phyloP scores from a whole-genome alignment of 2,329 filamentous ascomycete genomes.

The Phaeoacremonium minimum region DNA sequence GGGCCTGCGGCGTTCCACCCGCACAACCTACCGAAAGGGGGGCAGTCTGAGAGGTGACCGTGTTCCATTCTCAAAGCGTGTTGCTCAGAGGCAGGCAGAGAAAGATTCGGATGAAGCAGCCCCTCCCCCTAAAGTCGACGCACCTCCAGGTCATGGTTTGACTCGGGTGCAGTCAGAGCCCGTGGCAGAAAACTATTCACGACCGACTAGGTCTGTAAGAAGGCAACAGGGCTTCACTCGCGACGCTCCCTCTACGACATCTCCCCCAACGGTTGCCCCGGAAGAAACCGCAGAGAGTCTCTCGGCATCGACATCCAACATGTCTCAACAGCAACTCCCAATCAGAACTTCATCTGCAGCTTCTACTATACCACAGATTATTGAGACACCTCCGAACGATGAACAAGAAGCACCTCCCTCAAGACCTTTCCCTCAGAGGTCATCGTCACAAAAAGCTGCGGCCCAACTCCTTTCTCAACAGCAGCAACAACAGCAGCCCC shows the following conservation, averaged over 20 bases:
- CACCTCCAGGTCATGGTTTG: conserved; percentile 47
- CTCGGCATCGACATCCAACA: not conserved
- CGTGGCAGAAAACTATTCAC: conserved; percentile 57
- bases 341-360: not conserved
- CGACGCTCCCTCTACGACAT: conserved; percentile 25
- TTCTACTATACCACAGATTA: conserved; percentile 48
- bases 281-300: conserved; percentile 9
- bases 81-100: conserved; percentile 58
- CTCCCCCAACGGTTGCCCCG: conserved; percentile 4
- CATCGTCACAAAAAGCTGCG: conserved; percentile 44
- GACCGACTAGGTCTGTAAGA: conserved; percentile 45
- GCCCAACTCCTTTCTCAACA: conserved; percentile 40
- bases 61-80: conserved; percentile 69
- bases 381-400: conserved; percentile 52
- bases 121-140: conserved; percentile 34
- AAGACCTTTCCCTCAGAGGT: conserved; percentile 45
- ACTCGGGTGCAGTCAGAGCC: conserved; percentile 69
- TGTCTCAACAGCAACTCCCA: not conserved
- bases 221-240: conserved; percentile 45
- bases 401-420: conserved; percentile 25
- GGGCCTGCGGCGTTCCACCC: conserved; percentile 82
- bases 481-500: conserved; percentile 21
- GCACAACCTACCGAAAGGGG: conserved; percentile 82
- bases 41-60: conserved; percentile 80
- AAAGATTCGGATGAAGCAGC: conserved; percentile 42